These are phyloP conservation scores for Xerocomus amazonicus DNA, from an alignment of 1,284 basidiomycete genomes.

Conservation along the genomic window DNA sequence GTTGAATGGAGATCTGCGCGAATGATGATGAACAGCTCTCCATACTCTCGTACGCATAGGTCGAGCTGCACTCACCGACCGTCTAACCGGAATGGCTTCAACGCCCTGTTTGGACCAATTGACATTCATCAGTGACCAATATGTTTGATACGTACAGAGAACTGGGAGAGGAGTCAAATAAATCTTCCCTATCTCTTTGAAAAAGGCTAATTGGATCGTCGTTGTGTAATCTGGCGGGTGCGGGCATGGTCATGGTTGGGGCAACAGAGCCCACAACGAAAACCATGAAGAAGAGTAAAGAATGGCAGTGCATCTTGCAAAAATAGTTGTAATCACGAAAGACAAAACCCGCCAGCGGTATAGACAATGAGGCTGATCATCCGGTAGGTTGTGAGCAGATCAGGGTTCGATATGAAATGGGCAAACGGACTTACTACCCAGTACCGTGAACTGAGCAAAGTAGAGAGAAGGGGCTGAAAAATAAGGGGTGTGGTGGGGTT, in stretches of 20 bases:
- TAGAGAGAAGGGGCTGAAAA: too few species aligned
- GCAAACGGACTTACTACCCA: too few species aligned
- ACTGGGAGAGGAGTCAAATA: too few species aligned
- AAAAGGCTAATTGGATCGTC: too few species aligned
- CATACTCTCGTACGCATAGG: background rate
- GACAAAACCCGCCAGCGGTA: too few species aligned
- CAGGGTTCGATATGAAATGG: too few species aligned
- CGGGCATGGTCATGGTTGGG: slow-evolving; percentile 4
- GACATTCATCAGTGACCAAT: background rate
- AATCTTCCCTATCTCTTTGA: too few species aligned
- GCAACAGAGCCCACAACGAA: slow-evolving; percentile 1
- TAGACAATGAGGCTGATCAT: slow-evolving; percentile 3
- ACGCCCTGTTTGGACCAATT: background rate
- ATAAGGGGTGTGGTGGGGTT: too few species aligned
- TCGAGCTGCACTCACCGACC: background rate
- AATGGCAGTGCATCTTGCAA: slow-evolving; percentile 8
- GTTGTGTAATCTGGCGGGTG: background rate
- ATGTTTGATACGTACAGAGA: too few species aligned
- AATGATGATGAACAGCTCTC: background rate
- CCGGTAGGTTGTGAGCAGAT: background rate
- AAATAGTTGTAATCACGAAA: background rate
- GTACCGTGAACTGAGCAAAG: too few species aligned
- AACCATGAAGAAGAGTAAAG: slow-evolving; percentile 2
- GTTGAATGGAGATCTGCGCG: background rate
- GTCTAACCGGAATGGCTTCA: background rate